These are phyloP conservation scores for Plenodomus biglobosus DNA, from an alignment of 2,329 filamentous ascomycete species.

Conservation along the genomic window DNA sequence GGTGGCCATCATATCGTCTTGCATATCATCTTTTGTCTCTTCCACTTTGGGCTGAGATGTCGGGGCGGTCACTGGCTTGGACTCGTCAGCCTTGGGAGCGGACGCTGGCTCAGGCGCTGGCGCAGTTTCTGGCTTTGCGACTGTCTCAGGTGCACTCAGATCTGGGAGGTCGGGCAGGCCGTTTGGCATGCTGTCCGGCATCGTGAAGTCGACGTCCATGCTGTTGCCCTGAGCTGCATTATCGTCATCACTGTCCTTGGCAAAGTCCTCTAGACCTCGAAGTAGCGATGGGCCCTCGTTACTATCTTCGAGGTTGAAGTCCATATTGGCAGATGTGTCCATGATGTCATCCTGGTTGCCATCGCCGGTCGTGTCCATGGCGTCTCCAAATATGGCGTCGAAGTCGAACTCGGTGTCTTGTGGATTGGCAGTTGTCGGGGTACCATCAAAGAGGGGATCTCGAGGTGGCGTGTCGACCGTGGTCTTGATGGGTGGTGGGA, in stretches of 20 bases:
- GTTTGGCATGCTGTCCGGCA: conserved; percentile 20
- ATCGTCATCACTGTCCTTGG: conserved; percentile 27
- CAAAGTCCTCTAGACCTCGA: conserved; percentile 42
- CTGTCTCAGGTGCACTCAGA: conserved; percentile 10
- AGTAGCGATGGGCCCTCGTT: conserved; percentile 34
- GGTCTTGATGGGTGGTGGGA: conserved; percentile 18
- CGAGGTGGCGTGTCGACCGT: conserved; percentile 12
- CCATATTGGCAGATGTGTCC: conserved; percentile 31
- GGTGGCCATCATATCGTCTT: conserved; percentile 31
- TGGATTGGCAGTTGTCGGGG: conserved; percentile 30
- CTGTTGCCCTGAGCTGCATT: conserved; percentile 14
- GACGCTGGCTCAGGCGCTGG: conserved; percentile 5
- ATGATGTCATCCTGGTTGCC: conserved; percentile 27
- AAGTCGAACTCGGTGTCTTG: conserved; percentile 45
- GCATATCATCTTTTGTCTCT: conserved; percentile 5
- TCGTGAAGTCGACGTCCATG: conserved; percentile 36
- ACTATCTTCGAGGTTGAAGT: conserved; percentile 39
- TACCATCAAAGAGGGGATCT: conserved; percentile 38
- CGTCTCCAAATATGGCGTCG: conserved; percentile 41
- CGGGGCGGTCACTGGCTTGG: conserved; percentile 11
- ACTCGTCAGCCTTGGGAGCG: conserved; percentile 5
- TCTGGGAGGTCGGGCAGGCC: conserved; percentile 23
- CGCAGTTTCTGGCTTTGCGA: conserved; percentile 10
- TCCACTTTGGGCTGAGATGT: conserved; percentile 4
- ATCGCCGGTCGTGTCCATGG: conserved; percentile 26